A percentile compares a stretch with the other conserved stretches of the same genome.
Evolutionary conservation across 208 protist genomes (phyloP).

Genomic region (Trichomonas vaginalis): DNA sequence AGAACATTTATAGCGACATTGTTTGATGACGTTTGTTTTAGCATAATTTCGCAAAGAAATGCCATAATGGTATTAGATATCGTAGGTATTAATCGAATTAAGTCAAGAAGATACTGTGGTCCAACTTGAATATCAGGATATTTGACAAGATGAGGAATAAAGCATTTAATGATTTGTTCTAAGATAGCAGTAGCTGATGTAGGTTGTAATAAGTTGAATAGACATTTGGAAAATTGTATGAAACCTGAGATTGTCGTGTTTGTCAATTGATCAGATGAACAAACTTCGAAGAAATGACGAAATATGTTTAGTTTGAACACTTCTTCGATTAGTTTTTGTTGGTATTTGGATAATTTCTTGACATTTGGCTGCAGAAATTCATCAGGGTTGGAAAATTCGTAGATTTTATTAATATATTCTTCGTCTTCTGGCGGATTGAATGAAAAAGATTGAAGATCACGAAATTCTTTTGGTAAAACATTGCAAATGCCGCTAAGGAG

Average conservation of each 20-base stretch:
- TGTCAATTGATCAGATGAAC: background rate
- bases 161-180: background rate
- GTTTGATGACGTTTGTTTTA: background rate
- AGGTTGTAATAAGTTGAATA: background rate
- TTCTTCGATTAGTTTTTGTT: background rate
- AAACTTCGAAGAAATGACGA: background rate
- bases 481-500: background rate
- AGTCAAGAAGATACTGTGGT: background rate
- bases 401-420: too few relatives aligned
- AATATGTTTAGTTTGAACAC: background rate
- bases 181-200: background rate
- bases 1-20: background rate
- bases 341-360: background rate
- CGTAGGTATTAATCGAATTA: background rate
- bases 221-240: background rate
- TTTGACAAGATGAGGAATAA: background rate
- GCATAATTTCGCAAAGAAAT: background rate
- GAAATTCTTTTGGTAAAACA: background rate
- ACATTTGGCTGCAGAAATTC: background rate
- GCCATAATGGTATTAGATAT: background rate
- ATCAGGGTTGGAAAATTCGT: background rate
- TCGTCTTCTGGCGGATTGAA: background rate
- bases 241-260: background rate
- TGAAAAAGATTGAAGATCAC: background rate
- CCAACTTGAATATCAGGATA: background rate